A percentile compares a stretch with the other conserved stretches of the same genome.
Evolutionary conservation across 192 early-diverging fungal genomes (phyloP).

Genomic region (Lunasporangiospora selenospora): DNA sequence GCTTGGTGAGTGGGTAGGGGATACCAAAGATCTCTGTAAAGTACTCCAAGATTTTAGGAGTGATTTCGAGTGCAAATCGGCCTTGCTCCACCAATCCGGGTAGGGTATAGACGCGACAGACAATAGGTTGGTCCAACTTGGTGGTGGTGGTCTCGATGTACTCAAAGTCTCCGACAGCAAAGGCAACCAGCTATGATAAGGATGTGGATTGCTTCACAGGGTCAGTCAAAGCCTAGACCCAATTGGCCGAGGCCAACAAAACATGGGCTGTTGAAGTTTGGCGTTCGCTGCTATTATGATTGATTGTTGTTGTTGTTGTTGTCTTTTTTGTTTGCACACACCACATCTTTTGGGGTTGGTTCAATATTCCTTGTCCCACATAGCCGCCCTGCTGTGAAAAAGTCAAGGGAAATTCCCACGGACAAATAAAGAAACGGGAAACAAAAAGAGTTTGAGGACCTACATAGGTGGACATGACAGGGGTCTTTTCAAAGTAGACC

Average conservation of each 20-base stretch:
- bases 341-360: background rate
- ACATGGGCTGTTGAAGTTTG: background rate
- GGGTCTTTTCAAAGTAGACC: slow-evolving; percentile 74
- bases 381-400: background rate
- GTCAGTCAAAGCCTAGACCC: background rate
- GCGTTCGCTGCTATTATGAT: too few species aligned
- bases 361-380: background rate
- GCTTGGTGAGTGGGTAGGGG: slow-evolving; percentile 78
- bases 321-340: background rate
- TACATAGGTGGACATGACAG: slow-evolving; percentile 85
- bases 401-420: too few species aligned
- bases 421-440: background rate
- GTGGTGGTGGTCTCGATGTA: slow-evolving; percentile 69
- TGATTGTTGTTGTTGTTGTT: too few species aligned
- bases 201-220: background rate
- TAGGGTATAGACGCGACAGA: slow-evolving; percentile 76
- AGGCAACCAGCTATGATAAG: slow-evolving; percentile 61
- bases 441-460: slow-evolving; percentile 18
- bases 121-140: slow-evolving; percentile 12
- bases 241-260: background rate
- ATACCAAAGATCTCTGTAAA: slow-evolving; percentile 75
- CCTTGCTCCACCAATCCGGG: slow-evolving; percentile 67
- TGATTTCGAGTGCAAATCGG: slow-evolving; percentile 72
- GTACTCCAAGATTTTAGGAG: slow-evolving; percentile 70
- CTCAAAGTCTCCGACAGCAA: slow-evolving; percentile 80